These are phyloP conservation scores for Puccinia polysora DNA, from an alignment of 1,284 basidiomycete genomes.

Conservation along the genomic window DNA sequence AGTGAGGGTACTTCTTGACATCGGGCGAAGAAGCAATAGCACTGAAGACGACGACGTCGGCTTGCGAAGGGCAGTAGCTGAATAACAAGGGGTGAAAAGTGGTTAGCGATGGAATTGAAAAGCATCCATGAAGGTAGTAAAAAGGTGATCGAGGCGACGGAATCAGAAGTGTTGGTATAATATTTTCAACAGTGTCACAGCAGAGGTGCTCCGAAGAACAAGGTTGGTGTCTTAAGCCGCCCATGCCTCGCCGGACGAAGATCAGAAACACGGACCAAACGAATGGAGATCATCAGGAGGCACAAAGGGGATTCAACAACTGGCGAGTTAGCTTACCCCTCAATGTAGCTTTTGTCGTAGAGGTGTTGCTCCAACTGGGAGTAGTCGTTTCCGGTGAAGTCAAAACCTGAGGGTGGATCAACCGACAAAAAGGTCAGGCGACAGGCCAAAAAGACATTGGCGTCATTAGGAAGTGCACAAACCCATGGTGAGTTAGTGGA, in stretches of 20 bases:
- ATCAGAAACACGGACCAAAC: conserved; percentile 98
- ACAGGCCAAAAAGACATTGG: no score
- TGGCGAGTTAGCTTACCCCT: conserved; percentile 32
- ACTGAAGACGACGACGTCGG: conserved; percentile 92
- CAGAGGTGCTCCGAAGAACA: conserved; percentile 55
- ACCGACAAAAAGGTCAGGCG: background rate
- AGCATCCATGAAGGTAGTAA: conserved; percentile 24
- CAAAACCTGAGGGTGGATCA: conserved; percentile 17
- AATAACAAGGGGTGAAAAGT: background rate
- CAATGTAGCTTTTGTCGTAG: conserved; percentile 41
- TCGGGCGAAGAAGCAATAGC: conserved; percentile 64
- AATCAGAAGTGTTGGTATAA: conserved; percentile 80
- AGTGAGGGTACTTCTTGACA: conserved; percentile 68
- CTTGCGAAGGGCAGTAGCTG: conserved; percentile 91
- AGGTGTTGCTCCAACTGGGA: conserved; percentile 41
- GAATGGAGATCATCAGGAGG: conserved; percentile 43
- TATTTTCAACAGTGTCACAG: conserved; percentile 69
- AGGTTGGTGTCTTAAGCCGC: conserved; percentile 83
- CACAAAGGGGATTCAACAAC: conserved; percentile 45
- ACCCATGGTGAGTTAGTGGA: no score
- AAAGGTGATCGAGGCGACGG: conserved; percentile 46
- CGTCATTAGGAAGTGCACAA: no score
- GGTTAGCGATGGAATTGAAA: background rate
- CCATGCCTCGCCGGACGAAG: conserved; percentile 42
- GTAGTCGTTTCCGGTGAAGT: conserved; percentile 32